Evolutionary conservation across 2,329 filamentous ascomycete species (phyloP), one percentile per base, ranked within the genome.

Genomic region (Leptosphaerulina australis): DNA sequence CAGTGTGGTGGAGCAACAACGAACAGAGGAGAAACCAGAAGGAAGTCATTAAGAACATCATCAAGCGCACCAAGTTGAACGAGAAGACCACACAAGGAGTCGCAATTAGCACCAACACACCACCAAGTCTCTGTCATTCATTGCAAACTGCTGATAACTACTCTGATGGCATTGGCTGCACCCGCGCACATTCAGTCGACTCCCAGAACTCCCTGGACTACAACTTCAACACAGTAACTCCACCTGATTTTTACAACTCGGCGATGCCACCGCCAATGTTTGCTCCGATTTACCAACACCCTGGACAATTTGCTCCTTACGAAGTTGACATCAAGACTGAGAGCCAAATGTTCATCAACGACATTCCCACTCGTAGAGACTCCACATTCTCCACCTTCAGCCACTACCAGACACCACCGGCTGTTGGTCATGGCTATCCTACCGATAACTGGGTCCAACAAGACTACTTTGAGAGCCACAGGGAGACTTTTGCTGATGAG

Each of bases 241-340:
- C 67, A 62, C 77, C 67, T 64, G 76, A 84, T 80, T 64, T 81
- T 78, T 68, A 88, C 88, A 76, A 83, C 57, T 39, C 73, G 77
- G 14, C 81, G 83, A 76, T 82, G 87, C 75, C 88, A 74, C 75
- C 76, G 26, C 75, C 76, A 39, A 70, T 72, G 56, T 73, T 71
- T 53, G 62, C 67, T 8, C 70, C 74, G 25, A 75, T 77, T 3
- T 79, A 68, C 65, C 75, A 64, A 9, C 79, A 81, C 44, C 80
- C 79, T 49, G 88, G 70, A 74, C 83, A 82, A 58, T 88, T 83
- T 57, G 83, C 88, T 15, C 91, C 92, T 0, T 97, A 95, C 71
- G 93, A 97, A 74, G 87, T 97, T 54, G 93, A 97, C 72, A 88
- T 97, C 78, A 96, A 93, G 81, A 97, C 92, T 1, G 93, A 97